Base-by-base conservation (phyloP, 371 early-diverging fungal genomes). In the Encephalitozoon hellem region DNA sequence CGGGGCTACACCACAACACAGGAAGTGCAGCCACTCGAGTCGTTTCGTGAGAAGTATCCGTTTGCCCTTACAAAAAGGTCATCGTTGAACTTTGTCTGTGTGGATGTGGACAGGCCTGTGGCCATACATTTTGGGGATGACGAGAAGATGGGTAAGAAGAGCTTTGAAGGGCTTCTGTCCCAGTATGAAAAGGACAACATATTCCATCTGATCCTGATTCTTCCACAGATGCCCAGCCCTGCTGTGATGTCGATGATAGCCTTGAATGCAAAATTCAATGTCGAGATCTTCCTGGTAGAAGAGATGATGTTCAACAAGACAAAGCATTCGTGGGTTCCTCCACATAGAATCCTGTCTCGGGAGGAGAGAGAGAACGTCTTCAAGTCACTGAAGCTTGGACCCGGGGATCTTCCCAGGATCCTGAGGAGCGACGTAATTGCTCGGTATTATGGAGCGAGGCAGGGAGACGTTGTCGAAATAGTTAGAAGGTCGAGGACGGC, bases 291-390 rank as follows among this genome's bases (percentile, higher is more conserved):
- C 86, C 87, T 91, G 76, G 95, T 95, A 81, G 87, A 89, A 59
- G 97, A 97, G 83, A 84, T 97, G 66, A 84, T 95, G 42, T 95
- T 97, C 77, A 99, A 99, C 85, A 94, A 96, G 69, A 97, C 97
- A 41, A 88, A 93, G 77, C 99, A 99, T 84, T 88, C 88, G 49
- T 87, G 95, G 55, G 99, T 99, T 21, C 97, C 97, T 26, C 89
- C 89, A 80, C 97, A 97, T 82, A 90, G 89, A 78, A 90, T 97
- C 6, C 84, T 99, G 47, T 87, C 87, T 9, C 84, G 88, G 9
- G 95, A 92, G 77, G 96, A 95, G 83, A 95, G 93, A 87, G 87
- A 89, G 78, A 89, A 89, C 9, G 87, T 99, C 69, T 85, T 99
- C 75, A 87, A 90, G 77, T 84, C 93, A 77, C 90, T 91, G 83